Conservation (phyloP, 352 stramenopile species). For the Phytopythium aichiense region DNA sequence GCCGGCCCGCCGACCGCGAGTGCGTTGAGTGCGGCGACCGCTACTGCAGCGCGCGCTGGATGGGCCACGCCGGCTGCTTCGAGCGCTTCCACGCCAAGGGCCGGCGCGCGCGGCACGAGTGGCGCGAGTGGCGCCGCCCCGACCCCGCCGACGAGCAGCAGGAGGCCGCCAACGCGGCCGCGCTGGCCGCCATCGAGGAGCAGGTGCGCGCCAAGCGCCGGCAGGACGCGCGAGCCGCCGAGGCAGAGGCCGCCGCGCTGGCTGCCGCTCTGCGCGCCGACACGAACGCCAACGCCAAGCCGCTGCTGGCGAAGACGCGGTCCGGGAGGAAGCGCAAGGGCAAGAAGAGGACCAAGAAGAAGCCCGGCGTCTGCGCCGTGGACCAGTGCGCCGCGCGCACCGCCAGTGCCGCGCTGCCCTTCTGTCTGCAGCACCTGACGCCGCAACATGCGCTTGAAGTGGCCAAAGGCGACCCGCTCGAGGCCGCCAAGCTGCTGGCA, state of each 20-base stretch:
- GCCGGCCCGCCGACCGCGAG: conserved; percentile 61
- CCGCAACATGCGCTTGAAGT: conserved; percentile 62
- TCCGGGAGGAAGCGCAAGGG: conserved; percentile 27
- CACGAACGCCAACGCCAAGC: conserved; percentile 7
- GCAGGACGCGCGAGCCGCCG: conserved; percentile 42
- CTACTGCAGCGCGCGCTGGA: conserved; percentile 84
- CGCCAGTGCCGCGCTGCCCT: conserved; percentile 9
- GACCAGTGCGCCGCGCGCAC: not conserved
- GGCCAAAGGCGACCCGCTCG: conserved; percentile 44
- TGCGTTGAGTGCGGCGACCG: conserved; percentile 62
- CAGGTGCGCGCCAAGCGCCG: conserved; percentile 49
- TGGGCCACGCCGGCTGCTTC: conserved; percentile 82
- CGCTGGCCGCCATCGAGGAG: conserved; percentile 57
- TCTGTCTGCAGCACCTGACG: conserved; percentile 56
- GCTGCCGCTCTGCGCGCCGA: conserved; percentile 38
- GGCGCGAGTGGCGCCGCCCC: conserved; percentile 3
- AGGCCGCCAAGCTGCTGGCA: conserved; percentile 57
- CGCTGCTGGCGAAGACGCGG: not conserved
- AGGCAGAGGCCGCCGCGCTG: conserved; percentile 47
- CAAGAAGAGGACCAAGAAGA: conserved; percentile 13
- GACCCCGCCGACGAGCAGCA: conserved; percentile 12
- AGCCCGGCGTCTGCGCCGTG: not conserved
- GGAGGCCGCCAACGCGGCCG: conserved; percentile 22
- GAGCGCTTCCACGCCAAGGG: conserved; percentile 76
- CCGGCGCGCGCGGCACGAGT: conserved; percentile 59